Percentiles rank a stretch among this genome's conserved stretches.
These are phyloP conservation scores for Lipomyces yamadae DNA, from an alignment of 805 yeast species.

Conservation along the genomic window DNA sequence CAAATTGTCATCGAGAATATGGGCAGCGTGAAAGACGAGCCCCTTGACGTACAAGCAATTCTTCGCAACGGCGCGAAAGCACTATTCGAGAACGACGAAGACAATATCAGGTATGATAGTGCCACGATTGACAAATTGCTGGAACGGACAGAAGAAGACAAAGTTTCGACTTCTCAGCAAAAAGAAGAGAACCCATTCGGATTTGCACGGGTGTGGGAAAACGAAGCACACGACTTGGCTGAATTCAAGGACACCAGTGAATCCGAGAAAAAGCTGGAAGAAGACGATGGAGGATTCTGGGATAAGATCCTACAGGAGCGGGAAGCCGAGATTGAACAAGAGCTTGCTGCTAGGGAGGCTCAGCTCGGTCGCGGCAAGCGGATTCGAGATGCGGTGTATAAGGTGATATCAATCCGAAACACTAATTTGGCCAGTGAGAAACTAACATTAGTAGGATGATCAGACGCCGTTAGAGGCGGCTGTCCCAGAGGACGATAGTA, in stretches of 20 bases:
- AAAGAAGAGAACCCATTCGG: slow-evolving; percentile 14
- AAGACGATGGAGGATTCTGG: slow-evolving; percentile 29
- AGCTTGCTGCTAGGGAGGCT: slow-evolving; percentile 4
- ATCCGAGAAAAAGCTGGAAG: slow-evolving; percentile 8
- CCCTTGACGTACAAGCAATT: slow-evolving; percentile 51
- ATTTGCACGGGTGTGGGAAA: slow-evolving; percentile 30
- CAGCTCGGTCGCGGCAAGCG: slow-evolving; percentile 34
- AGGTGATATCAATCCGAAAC: background rate
- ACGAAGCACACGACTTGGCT: slow-evolving; percentile 19
- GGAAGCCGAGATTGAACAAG: slow-evolving; percentile 11
- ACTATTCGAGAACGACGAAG: slow-evolving; percentile 50
- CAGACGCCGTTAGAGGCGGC: background rate
- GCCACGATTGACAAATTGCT: slow-evolving; percentile 72
- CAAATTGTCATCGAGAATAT: slow-evolving; percentile 85
- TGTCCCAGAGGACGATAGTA: background rate
- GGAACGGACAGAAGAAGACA: slow-evolving; percentile 59
- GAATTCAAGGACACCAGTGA: slow-evolving; percentile 7
- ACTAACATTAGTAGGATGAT: background rate
- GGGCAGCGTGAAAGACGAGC: slow-evolving; percentile 78
- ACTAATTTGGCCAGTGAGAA: background rate
- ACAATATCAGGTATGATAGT: slow-evolving; percentile 66
- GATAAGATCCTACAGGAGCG: slow-evolving; percentile 27
- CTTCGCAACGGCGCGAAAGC: slow-evolving; percentile 62
- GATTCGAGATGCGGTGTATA: slow-evolving; percentile 10
- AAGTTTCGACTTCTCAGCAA: background rate